Conservation (phyloP, 73 alveolate species). For the Paramecium primaurelia region DNA sequence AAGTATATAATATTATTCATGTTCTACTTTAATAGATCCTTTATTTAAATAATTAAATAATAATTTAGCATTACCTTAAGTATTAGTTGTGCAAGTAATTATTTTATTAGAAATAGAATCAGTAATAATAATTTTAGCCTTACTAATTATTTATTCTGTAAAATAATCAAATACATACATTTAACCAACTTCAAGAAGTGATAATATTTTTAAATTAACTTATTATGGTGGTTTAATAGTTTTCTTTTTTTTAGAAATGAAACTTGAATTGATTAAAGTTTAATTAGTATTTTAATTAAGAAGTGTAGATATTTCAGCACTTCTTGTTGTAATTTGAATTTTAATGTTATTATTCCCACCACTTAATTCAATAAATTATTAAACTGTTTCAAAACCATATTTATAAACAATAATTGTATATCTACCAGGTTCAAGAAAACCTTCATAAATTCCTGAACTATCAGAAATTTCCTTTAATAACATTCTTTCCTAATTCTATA, state of each 20-base stretch:
- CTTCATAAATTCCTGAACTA: slow-evolving; percentile 1
- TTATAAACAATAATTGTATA: neutral
- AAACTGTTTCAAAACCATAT: neutral
- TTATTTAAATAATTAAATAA: neutral
- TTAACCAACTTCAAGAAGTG: slow-evolving; percentile 19
- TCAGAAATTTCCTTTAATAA: neutral
- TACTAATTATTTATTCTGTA: neutral
- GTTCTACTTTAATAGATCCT: neutral
- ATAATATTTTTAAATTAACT: neutral
- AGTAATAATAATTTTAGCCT: neutral
- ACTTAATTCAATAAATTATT: neutral
- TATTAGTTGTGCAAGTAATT: neutral
- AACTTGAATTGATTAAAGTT: neutral
- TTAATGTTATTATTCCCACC: neutral
- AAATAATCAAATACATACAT: neutral
- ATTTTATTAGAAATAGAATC: neutral
- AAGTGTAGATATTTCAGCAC: neutral
- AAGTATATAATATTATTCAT: neutral
- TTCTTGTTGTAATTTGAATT: neutral
- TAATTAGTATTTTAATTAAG: neutral
- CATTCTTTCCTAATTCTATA: neutral
- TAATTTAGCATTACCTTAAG: neutral
- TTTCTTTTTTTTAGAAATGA: neutral
- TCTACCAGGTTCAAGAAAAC: neutral
- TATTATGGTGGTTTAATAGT: neutral